Percentiles rank a stretch among this genome's conserved stretches.
Conservation (phyloP, 1,139 yeast genomes). For the Protomyces macrosporus region DNA sequence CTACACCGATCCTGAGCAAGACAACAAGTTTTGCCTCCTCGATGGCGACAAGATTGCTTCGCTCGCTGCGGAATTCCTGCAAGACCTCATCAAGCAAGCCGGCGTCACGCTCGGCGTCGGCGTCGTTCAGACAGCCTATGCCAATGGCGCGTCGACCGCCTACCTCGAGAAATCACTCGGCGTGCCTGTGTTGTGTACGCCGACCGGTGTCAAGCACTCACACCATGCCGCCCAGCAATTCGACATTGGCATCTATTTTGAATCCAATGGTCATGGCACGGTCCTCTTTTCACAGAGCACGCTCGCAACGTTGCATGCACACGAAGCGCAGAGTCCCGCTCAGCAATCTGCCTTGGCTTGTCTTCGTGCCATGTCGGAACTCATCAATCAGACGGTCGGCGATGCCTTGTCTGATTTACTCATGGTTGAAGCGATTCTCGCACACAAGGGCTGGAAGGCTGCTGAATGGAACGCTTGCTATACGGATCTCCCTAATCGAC, state of each 20-base stretch:
- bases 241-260: slow-evolving; percentile 91
- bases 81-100: slow-evolving; percentile 47
- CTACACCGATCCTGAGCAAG: slow-evolving; percentile 46
- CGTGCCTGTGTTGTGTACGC: slow-evolving; percentile 80
- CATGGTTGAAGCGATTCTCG: slow-evolving; percentile 63
- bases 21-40: slow-evolving; percentile 55
- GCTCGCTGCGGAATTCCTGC: slow-evolving; percentile 65
- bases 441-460: slow-evolving; percentile 55
- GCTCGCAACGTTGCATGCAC: slow-evolving; percentile 41
- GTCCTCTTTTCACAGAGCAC: slow-evolving; percentile 68
- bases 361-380: slow-evolving; percentile 54
- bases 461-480: slow-evolving; percentile 71
- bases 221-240: slow-evolving; percentile 81
- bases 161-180: slow-evolving; percentile 59
- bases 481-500: slow-evolving; percentile 77
- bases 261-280: slow-evolving; percentile 99
- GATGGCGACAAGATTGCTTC: slow-evolving; percentile 96
- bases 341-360: slow-evolving; percentile 48
- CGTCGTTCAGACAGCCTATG: slow-evolving; percentile 95
- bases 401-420: slow-evolving; percentile 90
- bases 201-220: slow-evolving; percentile 94
- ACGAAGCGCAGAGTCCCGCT: slow-evolving; percentile 39
- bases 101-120: slow-evolving; percentile 51
- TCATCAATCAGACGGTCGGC: slow-evolving; percentile 94
- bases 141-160: slow-evolving; percentile 84